Evolutionary conservation across 208 protist genomes (phyloP).

Genomic region (Trypanosoma brucei): DNA sequence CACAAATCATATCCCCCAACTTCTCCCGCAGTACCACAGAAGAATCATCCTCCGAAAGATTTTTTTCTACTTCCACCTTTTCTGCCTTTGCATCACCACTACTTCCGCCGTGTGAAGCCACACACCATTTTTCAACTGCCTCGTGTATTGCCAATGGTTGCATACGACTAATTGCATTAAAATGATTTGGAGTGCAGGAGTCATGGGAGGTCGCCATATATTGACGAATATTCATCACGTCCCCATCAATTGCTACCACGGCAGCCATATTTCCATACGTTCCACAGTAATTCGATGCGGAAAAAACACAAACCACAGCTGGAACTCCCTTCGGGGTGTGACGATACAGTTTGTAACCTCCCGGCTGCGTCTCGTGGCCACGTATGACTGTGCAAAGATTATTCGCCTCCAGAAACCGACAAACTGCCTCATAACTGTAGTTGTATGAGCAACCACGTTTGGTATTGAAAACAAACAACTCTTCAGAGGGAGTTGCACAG

Average conservation of each 20-base stretch:
- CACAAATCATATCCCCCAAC: conserved; percentile 1
- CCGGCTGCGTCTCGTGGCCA: conserved; percentile 94
- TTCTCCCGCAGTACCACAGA: not conserved
- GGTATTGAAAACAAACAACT: conserved; percentile 65
- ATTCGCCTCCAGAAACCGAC: conserved; percentile 93
- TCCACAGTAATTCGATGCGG: conserved; percentile 97
- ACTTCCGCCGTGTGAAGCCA: not conserved
- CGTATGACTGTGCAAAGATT: conserved; percentile 94
- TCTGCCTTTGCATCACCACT: not conserved
- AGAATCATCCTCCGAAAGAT: not conserved
- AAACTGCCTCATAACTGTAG: conserved; percentile 81
- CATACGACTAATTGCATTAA: conserved; percentile 96
- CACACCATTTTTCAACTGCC: not conserved
- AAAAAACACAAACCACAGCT: conserved; percentile 96
- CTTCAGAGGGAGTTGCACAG: conserved; percentile 13
- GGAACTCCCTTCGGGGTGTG: conserved; percentile 92
- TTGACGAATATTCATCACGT: conserved; percentile 96
- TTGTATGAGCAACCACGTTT: conserved; percentile 86
- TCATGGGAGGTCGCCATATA: conserved; percentile 95
- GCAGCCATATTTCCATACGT: conserved; percentile 96
- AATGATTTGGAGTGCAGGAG: conserved; percentile 98
- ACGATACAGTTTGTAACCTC: conserved; percentile 92
- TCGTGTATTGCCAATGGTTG: conserved; percentile 81
- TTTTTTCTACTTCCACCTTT: not conserved
- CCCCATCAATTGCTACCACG: conserved; percentile 90